These are phyloP conservation scores for Aspergillus haitiensis DNA, from an alignment of 495 filamentous ascomycete genomes.

Conservation along the genomic window DNA sequence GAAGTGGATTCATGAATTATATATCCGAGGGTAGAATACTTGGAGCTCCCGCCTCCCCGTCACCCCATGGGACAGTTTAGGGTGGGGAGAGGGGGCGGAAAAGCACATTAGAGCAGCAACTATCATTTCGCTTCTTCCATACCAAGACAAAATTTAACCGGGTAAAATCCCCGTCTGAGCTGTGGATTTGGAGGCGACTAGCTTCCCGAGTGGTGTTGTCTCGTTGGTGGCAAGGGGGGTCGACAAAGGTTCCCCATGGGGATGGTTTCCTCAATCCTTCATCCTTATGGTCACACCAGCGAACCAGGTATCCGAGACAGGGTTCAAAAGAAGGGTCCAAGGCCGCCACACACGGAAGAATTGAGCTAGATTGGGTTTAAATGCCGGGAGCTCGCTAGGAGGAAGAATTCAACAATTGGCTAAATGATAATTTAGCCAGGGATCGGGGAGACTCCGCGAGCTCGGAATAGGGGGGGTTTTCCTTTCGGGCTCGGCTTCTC, in stretches of 20 bases:
- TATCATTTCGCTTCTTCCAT: background rate
- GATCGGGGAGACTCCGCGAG: slow-evolving; percentile 12
- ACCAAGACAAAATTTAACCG: background rate
- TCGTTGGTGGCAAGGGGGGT: slow-evolving; percentile 15
- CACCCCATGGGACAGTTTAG: background rate
- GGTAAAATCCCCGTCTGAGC: slow-evolving; percentile 17
- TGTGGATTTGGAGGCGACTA: background rate
- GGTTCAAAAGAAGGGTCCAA: slow-evolving; percentile 12
- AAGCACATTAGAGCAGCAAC: background rate
- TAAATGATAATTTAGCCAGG: slow-evolving; percentile 15
- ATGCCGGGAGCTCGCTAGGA: slow-evolving; percentile 10
- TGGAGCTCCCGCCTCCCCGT: slow-evolving; percentile 4
- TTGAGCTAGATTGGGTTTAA: slow-evolving; percentile 5
- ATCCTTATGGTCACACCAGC: background rate
- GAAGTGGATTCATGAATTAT: slow-evolving; percentile 10
- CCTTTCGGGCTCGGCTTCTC: background rate
- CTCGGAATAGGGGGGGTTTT: background rate
- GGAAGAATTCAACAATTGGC: background rate
- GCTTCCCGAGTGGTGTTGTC: background rate
- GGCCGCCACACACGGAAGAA: slow-evolving; percentile 12
- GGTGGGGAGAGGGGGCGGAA: slow-evolving; percentile 2
- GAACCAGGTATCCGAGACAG: background rate
- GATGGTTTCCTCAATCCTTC: background rate
- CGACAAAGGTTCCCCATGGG: slow-evolving; percentile 17
- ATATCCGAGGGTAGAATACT: slow-evolving; percentile 9